These are phyloP conservation scores for Pythium sp. DNA, from an alignment of 352 stramenopile genomes.

Conservation along the genomic window DNA sequence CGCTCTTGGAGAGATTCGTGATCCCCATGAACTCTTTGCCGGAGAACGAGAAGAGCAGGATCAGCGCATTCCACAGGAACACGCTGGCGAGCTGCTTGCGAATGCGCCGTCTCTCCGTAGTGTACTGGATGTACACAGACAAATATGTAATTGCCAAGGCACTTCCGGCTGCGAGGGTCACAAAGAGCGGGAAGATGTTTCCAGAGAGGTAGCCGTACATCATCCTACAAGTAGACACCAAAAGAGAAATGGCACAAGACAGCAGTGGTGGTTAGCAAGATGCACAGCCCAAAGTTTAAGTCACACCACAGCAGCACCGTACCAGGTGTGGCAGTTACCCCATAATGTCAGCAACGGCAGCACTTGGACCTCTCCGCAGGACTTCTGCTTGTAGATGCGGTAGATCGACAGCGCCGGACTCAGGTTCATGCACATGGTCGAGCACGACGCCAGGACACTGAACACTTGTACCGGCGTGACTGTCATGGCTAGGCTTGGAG, in stretches of 20 bases:
- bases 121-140: constrained; percentile 29
- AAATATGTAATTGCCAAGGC: constrained; percentile 35
- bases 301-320: background rate
- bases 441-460: too few relatives aligned
- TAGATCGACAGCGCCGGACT: constrained; percentile 24
- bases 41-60: constrained; percentile 7
- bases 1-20: constrained; percentile 27
- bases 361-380: constrained; percentile 31
- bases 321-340: constrained; percentile 37
- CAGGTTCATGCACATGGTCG: constrained; percentile 27
- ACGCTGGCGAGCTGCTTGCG: background rate
- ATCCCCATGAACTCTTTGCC: constrained; percentile 21
- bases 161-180: constrained; percentile 19
- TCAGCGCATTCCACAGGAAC: constrained; percentile 1
- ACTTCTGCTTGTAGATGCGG: constrained; percentile 23
- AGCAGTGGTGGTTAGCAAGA: too few relatives aligned
- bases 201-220: constrained; percentile 16
- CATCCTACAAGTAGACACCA: constrained; percentile 13
- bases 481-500: too few relatives aligned
- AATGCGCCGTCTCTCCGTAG: constrained; percentile 22
- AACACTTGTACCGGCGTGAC: too few relatives aligned
- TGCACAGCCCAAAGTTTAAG: too few relatives aligned
- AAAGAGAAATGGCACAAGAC: background rate
- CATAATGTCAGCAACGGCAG: constrained; percentile 34
- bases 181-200: constrained; percentile 12